These are phyloP conservation scores for Sphagnum fallax DNA, from an alignment of 228 moss, liverwort and hornwort genomes.

Conservation along the genomic window DNA sequence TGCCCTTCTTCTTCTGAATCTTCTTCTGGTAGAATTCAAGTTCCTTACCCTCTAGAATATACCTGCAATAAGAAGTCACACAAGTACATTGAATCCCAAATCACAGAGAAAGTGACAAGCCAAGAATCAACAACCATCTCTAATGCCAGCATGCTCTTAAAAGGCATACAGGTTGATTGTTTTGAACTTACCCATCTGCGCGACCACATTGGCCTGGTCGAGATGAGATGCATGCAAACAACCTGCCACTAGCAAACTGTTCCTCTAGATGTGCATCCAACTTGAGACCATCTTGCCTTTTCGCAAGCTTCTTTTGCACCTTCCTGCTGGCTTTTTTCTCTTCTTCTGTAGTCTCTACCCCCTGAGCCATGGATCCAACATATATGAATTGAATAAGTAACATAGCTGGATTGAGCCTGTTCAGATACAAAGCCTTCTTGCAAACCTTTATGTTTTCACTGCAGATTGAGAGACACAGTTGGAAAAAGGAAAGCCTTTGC, in stretches of 20 bases:
- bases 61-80: conserved; percentile 6
- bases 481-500: too few species aligned
- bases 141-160: too few species aligned
- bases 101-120: too few species aligned
- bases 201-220: conserved; percentile 49
- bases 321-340: conserved; percentile 34
- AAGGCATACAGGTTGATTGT: too few species aligned
- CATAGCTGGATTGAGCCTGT: too few species aligned
- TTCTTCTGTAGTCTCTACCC: conserved; percentile 12
- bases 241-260: conserved; percentile 36
- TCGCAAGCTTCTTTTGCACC: conserved; percentile 25
- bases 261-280: conserved; percentile 33
- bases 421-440: too few species aligned
- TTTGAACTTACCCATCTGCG: conserved; percentile 12
- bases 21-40: conserved; percentile 53
- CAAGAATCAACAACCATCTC: too few species aligned
- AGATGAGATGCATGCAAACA: conserved; percentile 35
- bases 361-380: not conserved
- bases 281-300: conserved; percentile 34
- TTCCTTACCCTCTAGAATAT: conserved; percentile 57
- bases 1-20: conserved; percentile 52
- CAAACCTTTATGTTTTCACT: too few species aligned
- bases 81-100: too few species aligned
- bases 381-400: too few species aligned
- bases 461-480: too few species aligned